Evolutionary conservation across 192 early-diverging fungal species (phyloP).

Genomic region (Paraglomus brasilianum): DNA sequence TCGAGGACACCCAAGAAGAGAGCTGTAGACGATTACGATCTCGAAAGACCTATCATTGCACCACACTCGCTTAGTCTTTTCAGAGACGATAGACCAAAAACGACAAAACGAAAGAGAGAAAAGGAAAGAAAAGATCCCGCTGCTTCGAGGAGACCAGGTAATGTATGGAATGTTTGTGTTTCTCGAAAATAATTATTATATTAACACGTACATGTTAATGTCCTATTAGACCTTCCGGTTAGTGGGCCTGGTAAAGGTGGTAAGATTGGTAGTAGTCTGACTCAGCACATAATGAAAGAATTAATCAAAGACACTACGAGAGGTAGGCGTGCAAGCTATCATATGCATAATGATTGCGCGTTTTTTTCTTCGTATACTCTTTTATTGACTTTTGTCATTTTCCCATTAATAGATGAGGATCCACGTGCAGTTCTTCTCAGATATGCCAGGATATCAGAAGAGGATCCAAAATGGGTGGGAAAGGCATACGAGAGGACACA

Average conservation of each 20-base stretch:
- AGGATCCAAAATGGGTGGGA: constrained; percentile 82
- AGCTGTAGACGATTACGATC: constrained; percentile 61
- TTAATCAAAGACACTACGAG: constrained; percentile 67
- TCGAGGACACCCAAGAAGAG: constrained; percentile 64
- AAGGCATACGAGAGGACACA: constrained; percentile 76
- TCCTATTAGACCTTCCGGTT: constrained; percentile 59
- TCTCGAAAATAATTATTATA: neutral
- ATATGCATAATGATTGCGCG: neutral
- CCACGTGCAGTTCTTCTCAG: constrained; percentile 89
- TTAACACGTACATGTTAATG: neutral
- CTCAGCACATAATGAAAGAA: constrained; percentile 83
- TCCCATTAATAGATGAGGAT: constrained; percentile 92
- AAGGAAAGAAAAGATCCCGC: constrained; percentile 70
- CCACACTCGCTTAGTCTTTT: constrained; percentile 90
- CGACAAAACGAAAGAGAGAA: constrained; percentile 70
- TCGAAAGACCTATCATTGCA: constrained; percentile 75
- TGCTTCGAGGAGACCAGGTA: constrained; percentile 72
- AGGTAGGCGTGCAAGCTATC: constrained; percentile 32
- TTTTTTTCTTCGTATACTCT: neutral
- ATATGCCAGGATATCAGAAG: constrained; percentile 76
- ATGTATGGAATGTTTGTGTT: neutral
- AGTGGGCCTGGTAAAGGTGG: constrained; percentile 83
- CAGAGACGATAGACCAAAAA: constrained; percentile 63
- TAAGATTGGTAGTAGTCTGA: constrained; percentile 76
- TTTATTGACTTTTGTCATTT: constrained; percentile 36